These are phyloP conservation scores for Anaeromyces robustus DNA, from an alignment of 192 early-diverging fungal genomes.

Conservation along the genomic window DNA sequence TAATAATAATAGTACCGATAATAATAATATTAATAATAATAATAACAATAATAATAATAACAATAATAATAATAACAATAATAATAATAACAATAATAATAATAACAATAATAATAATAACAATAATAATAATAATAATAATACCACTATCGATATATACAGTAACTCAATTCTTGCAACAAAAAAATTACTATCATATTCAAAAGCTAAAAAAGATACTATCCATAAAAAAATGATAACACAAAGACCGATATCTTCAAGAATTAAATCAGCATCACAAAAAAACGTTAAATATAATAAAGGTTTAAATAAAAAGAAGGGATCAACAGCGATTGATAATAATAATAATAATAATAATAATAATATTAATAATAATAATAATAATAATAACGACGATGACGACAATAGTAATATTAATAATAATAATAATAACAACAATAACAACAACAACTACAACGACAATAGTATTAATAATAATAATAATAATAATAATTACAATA, in stretches of 20 bases:
- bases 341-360: not conserved
- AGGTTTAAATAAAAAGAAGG: not conserved
- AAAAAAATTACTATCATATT: not conserved
- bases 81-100: no score
- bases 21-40: not conserved
- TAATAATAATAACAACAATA: no score
- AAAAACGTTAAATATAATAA: not conserved
- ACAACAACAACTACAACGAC: no score
- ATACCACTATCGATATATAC: no score
- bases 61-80: no score
- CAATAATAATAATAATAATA: not conserved
- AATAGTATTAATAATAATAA: no score
- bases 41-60: not conserved
- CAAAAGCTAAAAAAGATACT: not conserved
- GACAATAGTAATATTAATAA: no score
- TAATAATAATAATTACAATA: not conserved
- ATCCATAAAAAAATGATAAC: not conserved
- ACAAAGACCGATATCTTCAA: not conserved
- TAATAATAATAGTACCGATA: not conserved
- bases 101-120: not conserved
- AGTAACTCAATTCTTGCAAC: not conserved
- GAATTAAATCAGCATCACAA: not conserved
- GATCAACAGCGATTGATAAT: not conserved
- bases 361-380: not conserved
- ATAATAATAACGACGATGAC: not conserved